phyloP scores from a whole-genome alignment of 257 asterid genomes.

The Rubia yunnanensis region DNA sequence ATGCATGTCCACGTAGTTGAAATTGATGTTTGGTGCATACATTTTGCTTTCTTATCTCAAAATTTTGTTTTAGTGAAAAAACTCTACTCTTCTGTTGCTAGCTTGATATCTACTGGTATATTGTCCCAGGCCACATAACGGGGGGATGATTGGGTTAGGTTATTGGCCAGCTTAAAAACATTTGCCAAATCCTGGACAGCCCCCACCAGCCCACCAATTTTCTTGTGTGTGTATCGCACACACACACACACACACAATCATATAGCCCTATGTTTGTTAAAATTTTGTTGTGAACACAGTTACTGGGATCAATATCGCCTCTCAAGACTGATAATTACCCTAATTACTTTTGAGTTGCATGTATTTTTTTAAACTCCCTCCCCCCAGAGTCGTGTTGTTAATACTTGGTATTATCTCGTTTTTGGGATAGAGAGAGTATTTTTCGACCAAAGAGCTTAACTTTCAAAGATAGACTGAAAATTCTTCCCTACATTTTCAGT shows the following conservation, averaged over 20 bases:
- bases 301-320: background rate
- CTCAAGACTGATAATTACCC: background rate
- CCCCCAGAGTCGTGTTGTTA: no score
- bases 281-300: background rate
- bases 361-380: background rate
- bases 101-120: no score
- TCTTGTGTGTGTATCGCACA: no score
- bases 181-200: no score
- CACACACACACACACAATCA: no score
- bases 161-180: no score
- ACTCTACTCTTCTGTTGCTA: no score
- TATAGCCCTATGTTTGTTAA: no score
- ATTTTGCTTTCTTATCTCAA: background rate
- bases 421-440: background rate
- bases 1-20: background rate
- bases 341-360: background rate
- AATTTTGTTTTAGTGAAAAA: background rate
- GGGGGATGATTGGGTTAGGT: no score
- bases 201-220: background rate
- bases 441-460: background rate
- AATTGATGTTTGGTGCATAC: background rate
- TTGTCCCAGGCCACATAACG: no score
- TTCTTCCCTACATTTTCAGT: constrained; percentile 28
- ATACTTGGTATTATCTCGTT: no score
- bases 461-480: background rate